These are phyloP conservation scores for Macaranga tanarius DNA, from an alignment of 441 rosid genomes.

Conservation along the genomic window DNA sequence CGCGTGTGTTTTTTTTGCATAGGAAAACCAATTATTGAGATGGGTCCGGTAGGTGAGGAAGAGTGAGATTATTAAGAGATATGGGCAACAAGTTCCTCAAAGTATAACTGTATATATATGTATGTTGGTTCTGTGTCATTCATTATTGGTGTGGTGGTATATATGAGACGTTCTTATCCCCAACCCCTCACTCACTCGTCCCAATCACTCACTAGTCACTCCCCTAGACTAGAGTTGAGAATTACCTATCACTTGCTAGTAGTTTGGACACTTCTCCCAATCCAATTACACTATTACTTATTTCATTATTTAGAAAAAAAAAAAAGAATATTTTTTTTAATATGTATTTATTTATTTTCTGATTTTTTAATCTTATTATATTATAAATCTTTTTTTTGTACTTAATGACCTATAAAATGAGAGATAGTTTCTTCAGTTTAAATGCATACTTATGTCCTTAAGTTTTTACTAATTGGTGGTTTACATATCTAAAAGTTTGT, in stretches of 20 bases:
- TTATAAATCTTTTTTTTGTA: no score
- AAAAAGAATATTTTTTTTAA: no score
- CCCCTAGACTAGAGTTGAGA: neutral
- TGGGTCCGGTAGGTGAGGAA: slow-evolving; percentile 6
- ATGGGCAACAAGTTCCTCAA: neutral
- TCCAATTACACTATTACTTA: no score
- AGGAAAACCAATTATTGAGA: slow-evolving; percentile 5
- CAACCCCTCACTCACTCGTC: neutral
- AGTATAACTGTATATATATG: neutral
- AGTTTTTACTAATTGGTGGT: no score
- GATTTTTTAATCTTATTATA: no score
- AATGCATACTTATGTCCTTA: no score
- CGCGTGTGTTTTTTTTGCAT: neutral
- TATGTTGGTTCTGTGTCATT: neutral
- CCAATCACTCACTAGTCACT: neutral
- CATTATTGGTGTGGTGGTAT: neutral
- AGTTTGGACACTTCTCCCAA: no score
- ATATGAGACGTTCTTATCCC: slow-evolving; percentile 1
- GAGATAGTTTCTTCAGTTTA: no score
- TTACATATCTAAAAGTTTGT: no score
- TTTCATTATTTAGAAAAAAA: no score
- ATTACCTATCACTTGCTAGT: neutral
- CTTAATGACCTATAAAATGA: no score
- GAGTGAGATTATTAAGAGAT: neutral
- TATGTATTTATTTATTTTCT: no score